Evolutionary conservation across 257 asterid genomes (phyloP).

Genomic region (Primulina eburnea): DNA sequence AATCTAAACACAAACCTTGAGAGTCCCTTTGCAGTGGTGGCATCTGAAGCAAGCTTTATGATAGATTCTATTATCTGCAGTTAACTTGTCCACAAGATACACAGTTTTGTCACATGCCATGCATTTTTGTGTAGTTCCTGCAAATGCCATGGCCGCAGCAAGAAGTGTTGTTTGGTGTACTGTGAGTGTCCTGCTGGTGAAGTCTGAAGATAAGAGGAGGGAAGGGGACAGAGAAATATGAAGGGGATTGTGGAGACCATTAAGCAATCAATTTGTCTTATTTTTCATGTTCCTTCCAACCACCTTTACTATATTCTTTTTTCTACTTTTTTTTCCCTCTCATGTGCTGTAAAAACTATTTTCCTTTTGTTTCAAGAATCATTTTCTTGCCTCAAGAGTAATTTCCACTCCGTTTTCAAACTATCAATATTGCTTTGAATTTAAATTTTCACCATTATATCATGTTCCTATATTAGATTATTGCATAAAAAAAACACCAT

Average conservation of each 20-base stretch:
- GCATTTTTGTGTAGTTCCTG: constrained; percentile 98
- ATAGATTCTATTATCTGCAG: constrained; percentile 84
- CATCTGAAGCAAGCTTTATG: constrained; percentile 97
- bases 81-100: constrained; percentile 79
- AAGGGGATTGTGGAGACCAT: constrained; percentile 16
- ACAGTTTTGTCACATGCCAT: constrained; percentile 95
- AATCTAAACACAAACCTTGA: constrained; percentile 47
- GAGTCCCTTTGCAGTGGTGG: constrained; percentile 96
- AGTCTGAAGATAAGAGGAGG: constrained; percentile 33
- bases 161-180: not conserved
- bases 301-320: constrained; percentile 12
- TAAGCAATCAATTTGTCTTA: constrained; percentile 43
- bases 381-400: no score
- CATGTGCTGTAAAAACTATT: not conserved
- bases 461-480: not conserved
- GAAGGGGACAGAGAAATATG: constrained; percentile 21
- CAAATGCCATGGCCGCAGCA: constrained; percentile 70
- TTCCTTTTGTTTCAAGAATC: not conserved
- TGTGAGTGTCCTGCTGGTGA: constrained; percentile 10
- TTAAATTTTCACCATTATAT: no score
- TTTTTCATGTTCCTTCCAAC: constrained; percentile 36
- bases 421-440: no score
- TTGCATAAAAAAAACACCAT: not conserved
- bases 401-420: no score
- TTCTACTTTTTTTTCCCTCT: not conserved